Base-by-base conservation (phyloP, 371 early-diverging fungal genomes). In the Actinomucor elegans region DNA sequence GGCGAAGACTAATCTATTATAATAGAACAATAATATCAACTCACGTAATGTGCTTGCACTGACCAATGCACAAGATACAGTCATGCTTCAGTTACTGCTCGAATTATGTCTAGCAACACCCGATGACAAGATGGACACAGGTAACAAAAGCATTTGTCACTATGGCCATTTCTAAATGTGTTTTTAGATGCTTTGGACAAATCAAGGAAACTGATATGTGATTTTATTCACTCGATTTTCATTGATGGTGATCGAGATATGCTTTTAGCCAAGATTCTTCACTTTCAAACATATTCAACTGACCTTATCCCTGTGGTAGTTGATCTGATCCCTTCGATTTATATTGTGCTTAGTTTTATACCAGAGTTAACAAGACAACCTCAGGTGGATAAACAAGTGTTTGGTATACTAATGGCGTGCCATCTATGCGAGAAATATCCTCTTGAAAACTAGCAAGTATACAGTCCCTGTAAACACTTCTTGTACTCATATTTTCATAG, bases 201-300 rank as follows among this genome's bases (percentile, higher is more conserved):
- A 23, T 66, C 73, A 14, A 75, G 77, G 8, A 59, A 64, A 14
- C 55, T 67, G 4, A 76, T 80, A 3, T 84, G 82, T 49, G 66
- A 68, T 18, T 84, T 81, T 40, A 58, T 82, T 48, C 84, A 84
- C 42, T 64, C 71, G 18, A 54, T 79, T 4, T 84, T 81, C 57
- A 73, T 82, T 42, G 82, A 84, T 38, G 72, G 74, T 20, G 77
- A 77, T 50, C 64, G 75, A 18, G 72, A 73, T 11, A 75, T 72
- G 65, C 50, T 80, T 14, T 64, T 81, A n/a, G 73, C 71, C 29
- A 84, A 84, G 51, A 66, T 80, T 12, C 40, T 84, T n/a, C 84
- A 84, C 51, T 84, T 84, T 38, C 81, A 84, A 45, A 82, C 82
- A 0, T 84, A 84, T 48, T 59, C 81, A 7, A 61, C 68, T 34